phyloP scores from a whole-genome alignment of 2,329 filamentous ascomycete genomes.

The Fusarium dimerum region DNA sequence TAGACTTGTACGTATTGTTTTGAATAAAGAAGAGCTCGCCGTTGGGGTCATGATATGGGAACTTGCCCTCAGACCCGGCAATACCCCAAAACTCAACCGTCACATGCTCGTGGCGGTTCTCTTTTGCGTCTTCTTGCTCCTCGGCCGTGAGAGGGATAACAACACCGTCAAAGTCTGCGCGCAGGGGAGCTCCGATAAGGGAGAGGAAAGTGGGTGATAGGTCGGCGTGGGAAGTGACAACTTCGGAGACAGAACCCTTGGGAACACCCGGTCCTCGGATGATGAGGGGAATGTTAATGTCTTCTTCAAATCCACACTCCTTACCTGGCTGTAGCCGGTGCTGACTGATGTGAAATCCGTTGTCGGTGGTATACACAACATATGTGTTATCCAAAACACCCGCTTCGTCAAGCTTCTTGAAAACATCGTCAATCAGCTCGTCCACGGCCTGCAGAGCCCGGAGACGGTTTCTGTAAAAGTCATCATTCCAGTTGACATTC shows the following conservation, averaged over 20 bases:
- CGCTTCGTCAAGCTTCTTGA: background rate
- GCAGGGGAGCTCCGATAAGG: slow-evolving; percentile 32
- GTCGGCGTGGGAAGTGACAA: slow-evolving; percentile 52
- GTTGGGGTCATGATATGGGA: slow-evolving; percentile 1
- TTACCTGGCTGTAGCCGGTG: slow-evolving; percentile 11
- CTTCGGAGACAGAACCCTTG: slow-evolving; percentile 37
- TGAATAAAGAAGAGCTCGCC: too few relatives aligned
- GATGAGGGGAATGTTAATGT: slow-evolving; percentile 1
- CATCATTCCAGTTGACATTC: background rate
- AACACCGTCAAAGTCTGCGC: slow-evolving; percentile 55
- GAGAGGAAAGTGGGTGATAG: slow-evolving; percentile 55
- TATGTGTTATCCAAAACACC: slow-evolving; percentile 5
- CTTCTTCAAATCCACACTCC: slow-evolving; percentile 3
- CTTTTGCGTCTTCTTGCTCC: too few relatives aligned
- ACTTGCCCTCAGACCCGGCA: slow-evolving; percentile 29
- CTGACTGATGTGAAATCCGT: slow-evolving; percentile 16
- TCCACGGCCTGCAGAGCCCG: background rate
- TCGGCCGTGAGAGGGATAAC: too few relatives aligned
- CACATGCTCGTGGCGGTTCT: slow-evolving; percentile 49
- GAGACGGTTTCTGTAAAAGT: background rate
- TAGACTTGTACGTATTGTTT: slow-evolving; percentile 55
- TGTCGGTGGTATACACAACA: slow-evolving; percentile 13
- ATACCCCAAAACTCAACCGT: slow-evolving; percentile 55
- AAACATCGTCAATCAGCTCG: background rate
- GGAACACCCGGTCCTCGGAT: slow-evolving; percentile 12